Base-by-base conservation (phyloP, 148 eudicot species). In the Camellia lanceoleosa region DNA sequence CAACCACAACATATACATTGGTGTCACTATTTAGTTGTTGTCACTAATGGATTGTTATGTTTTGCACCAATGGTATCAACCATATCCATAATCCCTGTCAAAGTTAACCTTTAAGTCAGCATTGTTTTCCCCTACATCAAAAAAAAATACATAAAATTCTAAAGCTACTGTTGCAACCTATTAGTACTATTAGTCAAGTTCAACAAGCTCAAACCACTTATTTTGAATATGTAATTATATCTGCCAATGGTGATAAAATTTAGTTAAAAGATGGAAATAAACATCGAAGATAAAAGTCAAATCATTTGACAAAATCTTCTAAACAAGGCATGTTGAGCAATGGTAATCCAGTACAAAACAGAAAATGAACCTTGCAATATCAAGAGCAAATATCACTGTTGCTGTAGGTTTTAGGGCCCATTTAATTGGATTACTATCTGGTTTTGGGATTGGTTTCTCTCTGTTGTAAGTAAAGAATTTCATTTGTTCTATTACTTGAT, bases 361-460 rank as follows among this genome's bases (percentile, higher is more conserved):
- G 68, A 54, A 43, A 46, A 75, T 75, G 20, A 43, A 95, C 99
- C 99, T 92, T 63, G 98, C 95, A 80, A 95, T 92, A 81, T 92
- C 97, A 80, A 93, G 87, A 52, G 97, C 98, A 86, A 86, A 90
- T 87, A 86, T 88, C 79, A 93, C 84, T 75, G 98, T 98, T 82
- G 84, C 87, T 76, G 84, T 86, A 64, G 93, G 89, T 85, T 85
- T 91, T 73, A 93, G 87, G 14, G 93, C 83, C n/a, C n/a, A n/a
- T n/a, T n/a, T n/a, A n/a, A n/a, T n/a, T n/a, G n/a, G n/a, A n/a
- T n/a, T n/a, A n/a, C n/a, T n/a, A n/a, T n/a, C n/a, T n/a, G n/a
- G n/a, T n/a, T n/a, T n/a, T n/a, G n/a, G n/a, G n/a, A n/a, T n/a
- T n/a, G n/a, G n/a, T n/a, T n/a, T n/a, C n/a, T n/a, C n/a, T n/a